Conservation (phyloP, 257 asterid species). For the Nicotiana benthamiana region DNA sequence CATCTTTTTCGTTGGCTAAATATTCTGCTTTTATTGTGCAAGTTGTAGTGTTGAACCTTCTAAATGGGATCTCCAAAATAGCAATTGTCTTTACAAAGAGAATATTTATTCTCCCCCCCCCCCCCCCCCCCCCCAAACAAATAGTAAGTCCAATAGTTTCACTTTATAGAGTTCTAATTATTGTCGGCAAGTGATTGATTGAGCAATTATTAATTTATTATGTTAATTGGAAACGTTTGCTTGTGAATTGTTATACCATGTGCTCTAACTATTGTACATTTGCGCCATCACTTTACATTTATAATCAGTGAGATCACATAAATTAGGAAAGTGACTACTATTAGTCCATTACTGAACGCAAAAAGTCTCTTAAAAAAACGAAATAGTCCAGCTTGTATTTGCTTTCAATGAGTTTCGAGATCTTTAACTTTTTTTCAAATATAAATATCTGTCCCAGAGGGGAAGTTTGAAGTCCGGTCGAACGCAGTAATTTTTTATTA, state of each 20-base stretch:
- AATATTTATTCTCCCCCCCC: too few relatives aligned
- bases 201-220: background rate
- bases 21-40: background rate
- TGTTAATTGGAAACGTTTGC: background rate
- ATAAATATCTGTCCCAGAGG: too few relatives aligned
- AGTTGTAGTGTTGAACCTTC: background rate
- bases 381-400: background rate
- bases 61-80: background rate
- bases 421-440: background rate
- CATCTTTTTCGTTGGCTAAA: background rate
- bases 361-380: background rate
- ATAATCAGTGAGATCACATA: background rate
- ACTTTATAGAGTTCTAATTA: background rate
- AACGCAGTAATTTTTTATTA: too few relatives aligned
- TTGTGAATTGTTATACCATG: background rate
- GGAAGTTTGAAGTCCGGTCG: too few relatives aligned
- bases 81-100: background rate
- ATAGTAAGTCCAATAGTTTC: too few relatives aligned
- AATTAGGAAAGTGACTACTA: background rate
- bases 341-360: background rate
- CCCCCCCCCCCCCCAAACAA: too few relatives aligned
- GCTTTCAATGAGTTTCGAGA: background rate
- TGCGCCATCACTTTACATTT: background rate
- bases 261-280: background rate
- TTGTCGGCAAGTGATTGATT: background rate